Conservation (phyloP, 345 rosid genomes). For the Eutrema yunnanense region DNA sequence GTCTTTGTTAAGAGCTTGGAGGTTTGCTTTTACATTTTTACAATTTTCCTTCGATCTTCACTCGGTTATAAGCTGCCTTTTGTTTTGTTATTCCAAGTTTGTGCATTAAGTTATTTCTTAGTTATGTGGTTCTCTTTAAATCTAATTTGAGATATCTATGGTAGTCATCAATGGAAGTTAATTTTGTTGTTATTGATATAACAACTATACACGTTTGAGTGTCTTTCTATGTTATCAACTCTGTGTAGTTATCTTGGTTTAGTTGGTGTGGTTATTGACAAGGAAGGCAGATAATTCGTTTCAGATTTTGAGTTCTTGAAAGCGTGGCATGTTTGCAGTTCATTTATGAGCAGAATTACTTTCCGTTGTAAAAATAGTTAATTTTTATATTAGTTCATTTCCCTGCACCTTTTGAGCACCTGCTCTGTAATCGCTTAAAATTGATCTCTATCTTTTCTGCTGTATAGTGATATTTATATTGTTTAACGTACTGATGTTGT, state of each 20-base stretch:
- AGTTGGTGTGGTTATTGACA: background rate
- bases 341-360: background rate
- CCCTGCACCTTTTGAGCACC: background rate
- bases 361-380: background rate
- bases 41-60: background rate
- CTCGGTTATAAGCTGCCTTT: background rate
- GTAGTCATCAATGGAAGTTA: background rate
- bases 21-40: conserved; percentile 39
- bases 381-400: background rate
- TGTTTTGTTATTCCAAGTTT: background rate
- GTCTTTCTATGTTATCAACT: background rate
- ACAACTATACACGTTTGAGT: background rate
- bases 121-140: background rate
- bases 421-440: background rate
- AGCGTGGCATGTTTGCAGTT: background rate
- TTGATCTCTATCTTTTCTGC: background rate
- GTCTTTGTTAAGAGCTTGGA: conserved; percentile 87
- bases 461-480: background rate
- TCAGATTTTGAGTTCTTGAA: background rate
- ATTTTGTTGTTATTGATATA: background rate
- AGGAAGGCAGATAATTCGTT: background rate
- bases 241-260: background rate
- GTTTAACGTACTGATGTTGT: background rate
- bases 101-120: background rate
- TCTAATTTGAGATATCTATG: background rate